Base-by-base conservation (phyloP, 2,329 filamentous ascomycete species). In the Calonectria fujianensis region DNA sequence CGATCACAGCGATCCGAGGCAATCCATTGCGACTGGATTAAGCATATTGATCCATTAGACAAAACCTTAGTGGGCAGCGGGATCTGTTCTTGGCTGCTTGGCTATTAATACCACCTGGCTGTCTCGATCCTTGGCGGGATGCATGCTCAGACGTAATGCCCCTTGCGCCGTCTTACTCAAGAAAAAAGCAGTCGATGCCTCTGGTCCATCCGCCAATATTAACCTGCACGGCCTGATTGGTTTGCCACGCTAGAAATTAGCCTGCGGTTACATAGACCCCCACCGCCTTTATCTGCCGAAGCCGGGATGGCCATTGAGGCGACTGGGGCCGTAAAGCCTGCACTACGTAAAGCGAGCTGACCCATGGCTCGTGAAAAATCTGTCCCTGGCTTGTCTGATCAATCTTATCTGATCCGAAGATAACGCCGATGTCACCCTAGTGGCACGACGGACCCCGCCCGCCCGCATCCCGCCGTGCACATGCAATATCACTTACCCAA, bases 321-420 rank as follows among this genome's bases (percentile, higher is more conserved):
- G 20, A 37, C 57, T 41, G 57, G 57, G 57, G 57, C 24, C 52
- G 24, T 27, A 45, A 45, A 20, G 13, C 27, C 14, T 37, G 18
- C 35, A 14, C 45, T 48, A 24, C 45, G 45, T 48, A 48, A 48
- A 48, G 20, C 45, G n/a, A 48, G 45, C 20, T 24, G 45, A 48
- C 45, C 57, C 35, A 27, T 20, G n/a, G 35, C 35, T 63, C 14
- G 37, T 63, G n/a, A 41, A 41, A 63, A 63, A 48, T 48, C 27
- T 63, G 29, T 41, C 37, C 16, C 24, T 39, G n/a, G n/a, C 57
- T 27, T 41, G 27, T 27, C 35, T 63, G 39, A 63, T 63, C 57
- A 63, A 63, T 63, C 57, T 63, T 63, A 63, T 63, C 57, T 41
- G 57, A 63, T 63, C 57, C n/a, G 57, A 63, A 29, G 57, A 63